Conservation (phyloP, 2,329 filamentous ascomycete species). For the Lachnellula suecica region DNA sequence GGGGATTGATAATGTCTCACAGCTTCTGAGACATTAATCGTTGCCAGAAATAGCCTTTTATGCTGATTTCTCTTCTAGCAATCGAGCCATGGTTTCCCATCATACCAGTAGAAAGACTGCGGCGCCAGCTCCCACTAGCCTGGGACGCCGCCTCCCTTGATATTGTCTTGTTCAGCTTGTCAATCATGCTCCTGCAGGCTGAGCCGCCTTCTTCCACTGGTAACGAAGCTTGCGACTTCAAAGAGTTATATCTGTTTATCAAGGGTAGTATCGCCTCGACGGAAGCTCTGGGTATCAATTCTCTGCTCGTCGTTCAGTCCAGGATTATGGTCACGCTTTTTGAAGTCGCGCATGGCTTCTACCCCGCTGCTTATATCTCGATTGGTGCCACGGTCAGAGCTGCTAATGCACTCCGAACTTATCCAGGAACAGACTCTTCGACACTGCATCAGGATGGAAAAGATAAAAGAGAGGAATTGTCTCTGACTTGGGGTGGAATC, state of each 20-base stretch:
- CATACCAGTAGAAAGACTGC: slow-evolving; percentile 12
- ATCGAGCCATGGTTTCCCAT: slow-evolving; percentile 22
- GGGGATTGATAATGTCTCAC: no score
- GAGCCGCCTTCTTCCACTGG: slow-evolving; percentile 3
- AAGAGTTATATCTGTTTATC: slow-evolving; percentile 15
- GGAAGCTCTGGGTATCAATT: slow-evolving; percentile 21
- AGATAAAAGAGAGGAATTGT: slow-evolving; percentile 10
- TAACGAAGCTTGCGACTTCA: slow-evolving; percentile 11
- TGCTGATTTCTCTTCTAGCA: no score
- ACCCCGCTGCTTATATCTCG: slow-evolving; percentile 21
- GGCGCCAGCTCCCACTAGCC: slow-evolving; percentile 11
- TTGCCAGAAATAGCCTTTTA: no score
- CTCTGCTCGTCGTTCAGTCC: slow-evolving; percentile 14
- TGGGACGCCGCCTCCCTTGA: slow-evolving; percentile 19
- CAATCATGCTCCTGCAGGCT: slow-evolving; percentile 17
- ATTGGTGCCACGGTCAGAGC: slow-evolving; percentile 19
- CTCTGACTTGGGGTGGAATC: slow-evolving; percentile 19
- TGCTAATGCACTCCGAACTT: slow-evolving; percentile 16
- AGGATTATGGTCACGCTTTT: slow-evolving; percentile 22
- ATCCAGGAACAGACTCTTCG: slow-evolving; percentile 8
- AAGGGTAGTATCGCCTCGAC: slow-evolving; percentile 13
- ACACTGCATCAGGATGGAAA: slow-evolving; percentile 3
- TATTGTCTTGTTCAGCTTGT: slow-evolving; percentile 14
- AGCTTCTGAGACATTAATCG: no score
- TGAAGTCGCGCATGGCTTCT: slow-evolving; percentile 21